Base-by-base conservation (phyloP, 2,329 filamentous ascomycete species). In the Pyrenophora tritici-repentis region DNA sequence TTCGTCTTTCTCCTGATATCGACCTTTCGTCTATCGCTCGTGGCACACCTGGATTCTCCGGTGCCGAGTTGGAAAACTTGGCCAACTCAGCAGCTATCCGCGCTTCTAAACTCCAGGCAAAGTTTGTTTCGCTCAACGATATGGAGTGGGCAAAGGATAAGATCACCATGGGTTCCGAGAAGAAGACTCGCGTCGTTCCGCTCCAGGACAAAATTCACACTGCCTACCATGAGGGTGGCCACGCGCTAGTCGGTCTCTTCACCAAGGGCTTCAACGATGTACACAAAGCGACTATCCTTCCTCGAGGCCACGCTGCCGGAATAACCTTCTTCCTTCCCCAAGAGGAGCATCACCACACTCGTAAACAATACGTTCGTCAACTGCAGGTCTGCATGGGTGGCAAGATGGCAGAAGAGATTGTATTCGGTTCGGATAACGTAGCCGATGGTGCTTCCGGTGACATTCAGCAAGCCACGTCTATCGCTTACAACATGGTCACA, bases 121-220 rank as follows among this genome's bases (percentile, higher is more conserved):
- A 80, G 52, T 83, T 87, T 38, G 90, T 99, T 45, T 83, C 83
- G 10, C 88, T 91, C 73, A 76, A 82, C 29, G 91, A 97, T 68
- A 87, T 97, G 58, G 92, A 97, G 63, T 99, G 93, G 92, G 94
- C 94, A 50, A 97, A 96, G 76, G 94, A 99, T 78, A 94, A 94
- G 77, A 90, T 99, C 46, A 88, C 96, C 73, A 96, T 99, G 91
- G 94, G 94, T 32, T 90, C 93, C 2, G 94, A 99, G 77, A 86
- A 88, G 70, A 89, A 87, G 72, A 96, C 88, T 62, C 91, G 93
- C 76, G 84, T 97, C 48, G 93, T 99, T 48, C 89, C 88, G 36
- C 86, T 93, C 58, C 91, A 96, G 77, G 94, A 99, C 77, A 97
- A 95, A 78, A 84, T 94, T 63, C 87, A 91, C 81, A 96, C 92